Evolutionary conservation across 176 grass and related monocot genomes (phyloP), one percentile per base, ranked within the genome.

Genomic region (Avena eriantha): DNA sequence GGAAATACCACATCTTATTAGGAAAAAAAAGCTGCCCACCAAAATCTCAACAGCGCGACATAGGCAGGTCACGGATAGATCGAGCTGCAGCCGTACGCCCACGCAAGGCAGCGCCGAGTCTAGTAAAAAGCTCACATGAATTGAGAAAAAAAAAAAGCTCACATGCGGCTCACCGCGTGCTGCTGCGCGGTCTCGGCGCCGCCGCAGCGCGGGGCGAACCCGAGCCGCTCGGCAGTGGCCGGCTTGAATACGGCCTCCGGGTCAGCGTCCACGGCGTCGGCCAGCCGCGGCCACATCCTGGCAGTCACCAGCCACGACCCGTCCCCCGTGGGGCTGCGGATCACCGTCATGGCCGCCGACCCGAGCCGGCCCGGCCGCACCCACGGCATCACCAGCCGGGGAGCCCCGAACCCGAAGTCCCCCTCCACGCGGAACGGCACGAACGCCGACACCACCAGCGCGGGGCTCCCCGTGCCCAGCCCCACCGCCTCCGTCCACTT

Each of bases 401-500:
- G 90, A 22, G 14, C 19, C 2, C 95, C 92, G 64, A 91, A 92
- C 58, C 95, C 92, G 8, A 97, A 94, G 70, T 97, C 84, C 3
- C 85, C 68, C 10, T 97, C 88, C 76, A 91, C 66, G 0, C 0
- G 16, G 82, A 97, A 94, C 11, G 83, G 1, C 55, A 90, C 45
- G 80, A 97, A 91, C 78, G 92, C 76, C 22, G 86, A 89, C 1
- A 97, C 49, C 9, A 92, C 83, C 77, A 94, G 19, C 43, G 83
- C 87, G 0, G 92, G 90, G 68, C 83, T 88, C 6, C 92, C 95
- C 34, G 87, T 83, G 8, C 92, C 95, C 2, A 90, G 10, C 5
- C 88, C 88, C 76, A 97, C 88, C 83, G 12, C 80, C 89, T 97
- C 90, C 43, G 90, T 94, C 88, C 90, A 94, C 80, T 58, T 21